phyloP scores from a whole-genome alignment of 1,284 basidiomycete species.

The Neolentinus lepideus region DNA sequence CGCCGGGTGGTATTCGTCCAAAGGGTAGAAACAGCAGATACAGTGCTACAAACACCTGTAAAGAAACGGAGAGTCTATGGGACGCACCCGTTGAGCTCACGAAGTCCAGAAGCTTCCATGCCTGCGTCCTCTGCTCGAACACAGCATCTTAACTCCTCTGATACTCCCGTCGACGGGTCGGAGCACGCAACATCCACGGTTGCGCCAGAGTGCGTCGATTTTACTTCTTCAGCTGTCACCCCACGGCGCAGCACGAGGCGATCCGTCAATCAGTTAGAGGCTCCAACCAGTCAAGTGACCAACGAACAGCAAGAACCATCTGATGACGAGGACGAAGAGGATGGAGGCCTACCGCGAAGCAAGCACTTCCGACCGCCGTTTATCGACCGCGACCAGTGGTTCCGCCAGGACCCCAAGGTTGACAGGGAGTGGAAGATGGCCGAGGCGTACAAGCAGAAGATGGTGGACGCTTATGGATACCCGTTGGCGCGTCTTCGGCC shows the following conservation, averaged over 20 bases:
- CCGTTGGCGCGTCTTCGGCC: not conserved
- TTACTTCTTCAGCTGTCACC: not conserved
- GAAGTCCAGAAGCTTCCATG: not conserved
- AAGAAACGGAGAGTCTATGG: not conserved
- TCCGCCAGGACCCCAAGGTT: not conserved
- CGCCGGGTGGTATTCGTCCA: not conserved
- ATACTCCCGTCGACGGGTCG: not conserved
- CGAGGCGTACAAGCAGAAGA: not conserved
- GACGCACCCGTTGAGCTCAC: not conserved
- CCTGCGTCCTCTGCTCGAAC: not conserved
- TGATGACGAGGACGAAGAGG: not conserved
- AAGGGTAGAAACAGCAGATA: not conserved
- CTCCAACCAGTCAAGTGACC: not conserved
- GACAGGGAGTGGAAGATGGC: constrained; percentile 1
- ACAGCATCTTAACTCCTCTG: not conserved
- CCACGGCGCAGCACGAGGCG: not conserved
- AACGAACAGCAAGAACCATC: not conserved
- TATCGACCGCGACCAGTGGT: not conserved
- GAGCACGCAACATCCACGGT: not conserved
- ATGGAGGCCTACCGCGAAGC: not conserved
- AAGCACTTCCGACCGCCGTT: not conserved
- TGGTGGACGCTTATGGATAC: not conserved
- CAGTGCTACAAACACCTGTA: not conserved
- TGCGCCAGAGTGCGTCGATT: not conserved
- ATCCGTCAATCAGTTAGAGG: not conserved